A percentile compares a stretch with the other conserved stretches of the same genome.
Conservation (phyloP, 2,329 filamentous ascomycete genomes). For the Colletotrichum sansevieriae region DNA sequence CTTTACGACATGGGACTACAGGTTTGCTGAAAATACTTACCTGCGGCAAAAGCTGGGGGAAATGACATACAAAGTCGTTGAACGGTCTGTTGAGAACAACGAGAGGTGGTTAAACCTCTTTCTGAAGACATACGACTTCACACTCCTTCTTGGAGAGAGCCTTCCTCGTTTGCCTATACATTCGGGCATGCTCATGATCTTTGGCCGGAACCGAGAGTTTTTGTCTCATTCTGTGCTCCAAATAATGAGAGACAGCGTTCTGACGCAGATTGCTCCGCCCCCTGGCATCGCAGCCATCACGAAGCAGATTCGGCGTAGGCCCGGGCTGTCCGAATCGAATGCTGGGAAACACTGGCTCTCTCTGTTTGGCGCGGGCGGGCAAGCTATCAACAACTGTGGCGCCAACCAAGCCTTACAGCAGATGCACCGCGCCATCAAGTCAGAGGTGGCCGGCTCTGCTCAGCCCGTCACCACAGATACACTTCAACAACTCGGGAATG, state of each 20-base stretch:
- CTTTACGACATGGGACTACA: slow-evolving; percentile 2
- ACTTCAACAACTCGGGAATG: slow-evolving; percentile 7
- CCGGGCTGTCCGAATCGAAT: slow-evolving; percentile 8
- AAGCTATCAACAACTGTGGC: background rate
- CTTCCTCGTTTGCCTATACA: background rate
- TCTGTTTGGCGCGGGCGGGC: background rate
- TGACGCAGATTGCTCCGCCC: slow-evolving; percentile 14
- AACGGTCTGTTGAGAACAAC: slow-evolving; percentile 18
- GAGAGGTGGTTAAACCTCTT: slow-evolving; percentile 13
- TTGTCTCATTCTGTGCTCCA: slow-evolving; percentile 2
- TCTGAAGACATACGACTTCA: slow-evolving; percentile 15
- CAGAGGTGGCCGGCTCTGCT: background rate
- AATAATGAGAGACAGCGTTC: slow-evolving; percentile 7
- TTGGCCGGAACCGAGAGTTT: slow-evolving; percentile 1
- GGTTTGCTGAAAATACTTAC: background rate
- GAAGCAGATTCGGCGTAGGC: background rate
- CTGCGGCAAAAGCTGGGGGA: background rate
- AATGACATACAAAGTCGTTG: background rate
- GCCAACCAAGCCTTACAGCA: background rate
- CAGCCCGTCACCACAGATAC: background rate
- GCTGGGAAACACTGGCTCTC: slow-evolving; percentile 28
- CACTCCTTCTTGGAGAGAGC: background rate
- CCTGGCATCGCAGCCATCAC: slow-evolving; percentile 10
- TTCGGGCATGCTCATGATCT: background rate
- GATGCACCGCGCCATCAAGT: slow-evolving; percentile 7